Conservation (phyloP, 1,139 yeast species). For the Nakaseomyces nivariensis region DNA sequence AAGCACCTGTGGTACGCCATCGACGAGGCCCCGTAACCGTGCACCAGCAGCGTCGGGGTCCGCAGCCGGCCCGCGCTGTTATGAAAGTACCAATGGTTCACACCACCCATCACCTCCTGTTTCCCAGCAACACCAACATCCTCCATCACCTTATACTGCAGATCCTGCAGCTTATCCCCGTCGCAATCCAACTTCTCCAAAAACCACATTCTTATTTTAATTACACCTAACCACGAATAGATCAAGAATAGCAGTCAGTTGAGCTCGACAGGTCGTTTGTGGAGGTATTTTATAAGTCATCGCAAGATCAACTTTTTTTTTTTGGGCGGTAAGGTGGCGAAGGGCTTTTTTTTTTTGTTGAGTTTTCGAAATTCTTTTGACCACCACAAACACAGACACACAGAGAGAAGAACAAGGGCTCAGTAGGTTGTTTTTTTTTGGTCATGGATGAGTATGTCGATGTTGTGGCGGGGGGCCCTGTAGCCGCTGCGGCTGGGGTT, state of each 20-base stretch:
- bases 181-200: background rate
- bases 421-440: no score
- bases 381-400: no score
- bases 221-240: no score
- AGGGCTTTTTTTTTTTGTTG: no score
- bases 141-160: constrained; percentile 14
- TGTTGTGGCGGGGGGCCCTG: background rate
- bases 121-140: constrained; percentile 11
- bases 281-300: no score
- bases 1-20: constrained; percentile 80
- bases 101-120: constrained; percentile 8
- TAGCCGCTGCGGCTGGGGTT: background rate
- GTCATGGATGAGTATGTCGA: background rate
- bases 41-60: constrained; percentile 52
- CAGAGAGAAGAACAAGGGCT: no score
- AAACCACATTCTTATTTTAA: background rate
- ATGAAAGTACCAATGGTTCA: constrained; percentile 24
- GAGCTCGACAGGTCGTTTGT: no score
- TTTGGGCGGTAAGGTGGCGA: no score
- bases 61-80: constrained; percentile 13
- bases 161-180: constrained; percentile 8
- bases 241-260: no score
- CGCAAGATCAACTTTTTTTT: no score
- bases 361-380: no score
- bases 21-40: constrained; percentile 87